phyloP scores from a whole-genome alignment of 148 eudicot genomes.

The Amaranthus cruentus region DNA sequence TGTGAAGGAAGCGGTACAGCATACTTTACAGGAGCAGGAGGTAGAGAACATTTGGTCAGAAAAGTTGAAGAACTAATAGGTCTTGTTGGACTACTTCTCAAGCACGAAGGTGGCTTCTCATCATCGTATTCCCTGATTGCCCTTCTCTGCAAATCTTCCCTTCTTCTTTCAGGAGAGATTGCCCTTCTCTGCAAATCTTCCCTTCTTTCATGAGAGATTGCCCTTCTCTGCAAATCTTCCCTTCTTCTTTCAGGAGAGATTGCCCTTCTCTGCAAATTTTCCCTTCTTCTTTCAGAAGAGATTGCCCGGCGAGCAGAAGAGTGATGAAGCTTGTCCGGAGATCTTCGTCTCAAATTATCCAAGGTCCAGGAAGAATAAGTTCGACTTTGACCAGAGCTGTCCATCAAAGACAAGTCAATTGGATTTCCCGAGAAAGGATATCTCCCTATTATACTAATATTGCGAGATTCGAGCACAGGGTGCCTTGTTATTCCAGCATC shows the following conservation, averaged over 20 bases:
- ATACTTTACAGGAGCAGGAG: slow-evolving; percentile 40
- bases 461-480: slow-evolving; percentile 28
- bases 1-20: slow-evolving; percentile 33
- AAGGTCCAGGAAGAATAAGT: slow-evolving; percentile 54
- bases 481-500: slow-evolving; percentile 25
- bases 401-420: slow-evolving; percentile 34
- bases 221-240: slow-evolving; percentile 39
- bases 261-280: slow-evolving; percentile 41
- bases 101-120: slow-evolving; percentile 35
- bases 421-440: slow-evolving; percentile 42
- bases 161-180: slow-evolving; percentile 45
- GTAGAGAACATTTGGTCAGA: slow-evolving; percentile 37
- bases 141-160: slow-evolving; percentile 46
- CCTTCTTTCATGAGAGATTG: background rate
- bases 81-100: slow-evolving; percentile 52
- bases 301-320: background rate
- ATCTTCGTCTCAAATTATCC: slow-evolving; percentile 47
- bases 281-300: background rate
- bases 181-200: slow-evolving; percentile 42
- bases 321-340: slow-evolving; percentile 39
- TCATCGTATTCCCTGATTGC: slow-evolving; percentile 54
- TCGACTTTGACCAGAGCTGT: slow-evolving; percentile 24
- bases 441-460: slow-evolving; percentile 25
- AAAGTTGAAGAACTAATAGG: slow-evolving; percentile 39
- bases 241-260: slow-evolving; percentile 45